phyloP scores from a whole-genome alignment of 2,329 filamentous ascomycete species.

The Alternaria angustiovoidea region DNA sequence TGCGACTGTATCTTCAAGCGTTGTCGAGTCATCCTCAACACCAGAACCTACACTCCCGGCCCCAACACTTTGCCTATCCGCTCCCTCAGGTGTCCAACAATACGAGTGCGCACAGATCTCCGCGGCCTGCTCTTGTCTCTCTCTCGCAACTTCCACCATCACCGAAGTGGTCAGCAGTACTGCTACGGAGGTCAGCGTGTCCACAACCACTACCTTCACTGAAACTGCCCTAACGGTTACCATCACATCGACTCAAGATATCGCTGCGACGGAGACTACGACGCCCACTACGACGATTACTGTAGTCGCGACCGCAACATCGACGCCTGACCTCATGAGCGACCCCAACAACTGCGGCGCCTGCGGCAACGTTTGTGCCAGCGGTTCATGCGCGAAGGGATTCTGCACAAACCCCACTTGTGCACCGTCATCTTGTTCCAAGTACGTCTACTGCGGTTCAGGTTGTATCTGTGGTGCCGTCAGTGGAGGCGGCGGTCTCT shows the following conservation, averaged over 20 bases:
- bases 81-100: background rate
- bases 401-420: background rate
- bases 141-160: background rate
- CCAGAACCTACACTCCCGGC: background rate
- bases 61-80: background rate
- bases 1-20: fast-evolving
- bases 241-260: background rate
- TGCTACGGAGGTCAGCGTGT: background rate
- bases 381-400: background rate
- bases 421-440: background rate
- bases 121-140: constrained; percentile 1
- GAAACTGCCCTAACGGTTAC: background rate
- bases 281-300: background rate
- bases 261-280: background rate
- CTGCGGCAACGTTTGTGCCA: background rate
- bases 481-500: background rate
- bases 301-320: background rate
- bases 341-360: constrained; percentile 5
- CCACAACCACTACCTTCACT: background rate
- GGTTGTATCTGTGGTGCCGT: background rate
- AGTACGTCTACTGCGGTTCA: background rate
- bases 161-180: constrained; percentile 2
- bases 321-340: background rate
- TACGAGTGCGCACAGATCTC: background rate
- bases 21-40: background rate